phyloP scores from a whole-genome alignment of 1,284 basidiomycete species.

The Boletellus dicymbophilus region DNA sequence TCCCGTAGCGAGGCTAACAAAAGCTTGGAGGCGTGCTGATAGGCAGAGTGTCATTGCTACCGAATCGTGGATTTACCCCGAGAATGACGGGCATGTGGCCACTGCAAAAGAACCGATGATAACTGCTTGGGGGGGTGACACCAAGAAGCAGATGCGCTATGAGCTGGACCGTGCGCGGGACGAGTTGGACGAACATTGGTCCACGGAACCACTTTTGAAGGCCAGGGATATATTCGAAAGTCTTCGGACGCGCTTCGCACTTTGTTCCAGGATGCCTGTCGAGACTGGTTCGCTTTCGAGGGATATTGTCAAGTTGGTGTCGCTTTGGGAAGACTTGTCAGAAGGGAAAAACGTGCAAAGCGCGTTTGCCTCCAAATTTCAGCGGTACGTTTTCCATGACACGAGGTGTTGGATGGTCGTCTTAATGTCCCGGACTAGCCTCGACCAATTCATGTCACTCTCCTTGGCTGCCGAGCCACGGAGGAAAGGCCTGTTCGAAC shows the following conservation, averaged over 20 bases:
- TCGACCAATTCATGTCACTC: slow-evolving; percentile 77
- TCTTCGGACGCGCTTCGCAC: slow-evolving; percentile 50
- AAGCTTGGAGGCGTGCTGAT: slow-evolving; percentile 76
- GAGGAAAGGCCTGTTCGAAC: slow-evolving; percentile 69
- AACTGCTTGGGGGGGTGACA: slow-evolving; percentile 72
- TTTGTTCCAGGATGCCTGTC: slow-evolving; percentile 46
- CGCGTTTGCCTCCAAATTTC: slow-evolving; percentile 57
- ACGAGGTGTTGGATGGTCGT: not conserved
- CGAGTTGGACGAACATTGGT: slow-evolving; percentile 44
- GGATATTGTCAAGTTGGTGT: slow-evolving; percentile 51
- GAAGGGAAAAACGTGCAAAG: slow-evolving; percentile 39
- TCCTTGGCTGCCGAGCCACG: slow-evolving; percentile 75
- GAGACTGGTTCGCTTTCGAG: slow-evolving; percentile 30
- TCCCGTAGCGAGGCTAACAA: slow-evolving; percentile 72
- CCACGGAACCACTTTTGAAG: slow-evolving; percentile 41
- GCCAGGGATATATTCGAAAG: slow-evolving; percentile 51
- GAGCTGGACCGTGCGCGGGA: slow-evolving; percentile 42
- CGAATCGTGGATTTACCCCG: slow-evolving; percentile 64
- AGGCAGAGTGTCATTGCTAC: slow-evolving; percentile 53
- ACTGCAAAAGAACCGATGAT: slow-evolving; percentile 44
- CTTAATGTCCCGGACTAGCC: slow-evolving; percentile 41
- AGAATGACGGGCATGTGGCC: slow-evolving; percentile 35
- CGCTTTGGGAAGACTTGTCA: slow-evolving; percentile 54
- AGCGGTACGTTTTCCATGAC: slow-evolving; percentile 45
- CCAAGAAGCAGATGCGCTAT: slow-evolving; percentile 34